Evolutionary conservation across 2,329 filamentous ascomycete genomes (phyloP).

Genomic region (Cladosporium sp.): DNA sequence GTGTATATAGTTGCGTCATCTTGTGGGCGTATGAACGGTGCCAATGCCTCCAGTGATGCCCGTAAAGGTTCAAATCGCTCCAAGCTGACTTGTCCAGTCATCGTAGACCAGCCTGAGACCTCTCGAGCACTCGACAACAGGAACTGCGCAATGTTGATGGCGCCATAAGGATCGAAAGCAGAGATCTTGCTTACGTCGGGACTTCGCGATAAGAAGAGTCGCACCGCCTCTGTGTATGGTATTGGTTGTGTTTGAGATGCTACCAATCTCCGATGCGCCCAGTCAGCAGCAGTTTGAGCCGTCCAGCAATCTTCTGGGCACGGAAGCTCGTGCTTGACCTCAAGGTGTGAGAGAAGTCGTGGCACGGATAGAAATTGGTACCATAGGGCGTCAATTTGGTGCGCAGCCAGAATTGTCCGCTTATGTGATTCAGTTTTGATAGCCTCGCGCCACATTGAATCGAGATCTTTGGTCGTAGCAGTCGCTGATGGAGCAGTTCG

Average conservation of each 20-base stretch:
- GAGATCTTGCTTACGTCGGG: not conserved
- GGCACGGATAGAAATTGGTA: constrained; percentile 41
- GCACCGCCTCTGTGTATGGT: constrained; percentile 12
- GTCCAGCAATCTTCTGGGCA: constrained; percentile 37
- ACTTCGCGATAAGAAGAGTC: not conserved
- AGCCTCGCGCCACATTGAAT: constrained; percentile 39
- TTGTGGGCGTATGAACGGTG: constrained; percentile 1
- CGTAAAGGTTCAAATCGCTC: constrained; percentile 11
- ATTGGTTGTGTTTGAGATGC: not conserved
- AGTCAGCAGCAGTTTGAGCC: constrained; percentile 34
- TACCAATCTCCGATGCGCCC: constrained; percentile 31
- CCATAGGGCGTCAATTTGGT: constrained; percentile 43
- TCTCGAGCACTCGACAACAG: constrained; percentile 10
- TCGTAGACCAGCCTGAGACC: constrained; percentile 12
- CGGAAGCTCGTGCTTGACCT: constrained; percentile 44
- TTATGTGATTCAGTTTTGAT: constrained; percentile 38
- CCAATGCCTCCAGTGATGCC: constrained; percentile 8
- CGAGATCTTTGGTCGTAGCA: constrained; percentile 28
- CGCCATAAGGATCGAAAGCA: constrained; percentile 7
- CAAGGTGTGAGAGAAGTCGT: constrained; percentile 36
- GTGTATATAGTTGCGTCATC: not conserved
- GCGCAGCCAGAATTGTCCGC: constrained; percentile 40
- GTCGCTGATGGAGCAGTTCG: not conserved
- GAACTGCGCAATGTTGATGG: constrained; percentile 12
- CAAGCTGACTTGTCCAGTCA: constrained; percentile 11